Conservation (phyloP, 106 monocot genomes). For the Allium fistulosum region DNA sequence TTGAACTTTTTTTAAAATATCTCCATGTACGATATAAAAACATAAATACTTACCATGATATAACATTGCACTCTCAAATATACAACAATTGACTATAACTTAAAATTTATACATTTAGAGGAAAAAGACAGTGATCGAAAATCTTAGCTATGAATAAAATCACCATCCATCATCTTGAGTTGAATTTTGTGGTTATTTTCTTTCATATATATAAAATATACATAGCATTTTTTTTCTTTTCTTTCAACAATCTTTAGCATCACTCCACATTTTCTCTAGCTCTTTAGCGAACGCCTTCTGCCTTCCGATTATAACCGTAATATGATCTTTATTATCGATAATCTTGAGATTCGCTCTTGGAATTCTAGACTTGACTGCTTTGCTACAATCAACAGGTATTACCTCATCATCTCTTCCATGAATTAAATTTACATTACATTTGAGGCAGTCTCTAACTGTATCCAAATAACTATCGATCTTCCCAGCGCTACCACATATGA, state of each 20-base stretch:
- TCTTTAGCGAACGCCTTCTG: conserved; percentile 21
- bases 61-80: no score
- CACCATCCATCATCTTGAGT: no score
- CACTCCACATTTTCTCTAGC: conserved; percentile 17
- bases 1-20: no score
- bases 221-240: not conserved
- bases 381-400: conserved; percentile 15
- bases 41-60: no score
- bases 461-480: conserved; percentile 19
- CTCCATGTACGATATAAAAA: no score
- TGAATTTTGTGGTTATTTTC: no score
- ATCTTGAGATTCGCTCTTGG: conserved; percentile 12
- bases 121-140: no score
- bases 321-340: conserved; percentile 20
- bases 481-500: conserved; percentile 21
- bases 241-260: not conserved
- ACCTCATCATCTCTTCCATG: conserved; percentile 18
- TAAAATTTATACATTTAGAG: no score
- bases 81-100: no score
- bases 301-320: conserved; percentile 19
- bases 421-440: conserved; percentile 12
- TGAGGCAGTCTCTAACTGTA: conserved; percentile 4
- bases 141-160: no score
- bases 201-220: no score
- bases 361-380: conserved; percentile 13